Conservation (phyloP, 2,329 filamentous ascomycete genomes). For the Aspergillus floridensis region DNA sequence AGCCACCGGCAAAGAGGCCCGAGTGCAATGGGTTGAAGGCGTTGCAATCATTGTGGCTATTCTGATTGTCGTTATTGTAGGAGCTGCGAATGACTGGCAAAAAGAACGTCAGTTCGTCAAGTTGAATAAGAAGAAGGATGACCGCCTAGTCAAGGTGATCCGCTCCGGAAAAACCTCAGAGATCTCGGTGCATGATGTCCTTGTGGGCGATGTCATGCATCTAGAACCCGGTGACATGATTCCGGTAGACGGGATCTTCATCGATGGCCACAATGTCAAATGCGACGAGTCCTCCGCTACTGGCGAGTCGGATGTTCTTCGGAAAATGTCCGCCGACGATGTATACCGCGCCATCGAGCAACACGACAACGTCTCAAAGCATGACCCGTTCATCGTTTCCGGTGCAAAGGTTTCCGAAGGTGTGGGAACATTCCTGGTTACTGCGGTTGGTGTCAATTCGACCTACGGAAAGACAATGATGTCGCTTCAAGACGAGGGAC, state of each 20-base stretch:
- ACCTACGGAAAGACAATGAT: constrained; percentile 76
- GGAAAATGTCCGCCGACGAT: constrained; percentile 64
- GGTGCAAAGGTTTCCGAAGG: constrained; percentile 76
- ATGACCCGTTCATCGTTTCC: constrained; percentile 78
- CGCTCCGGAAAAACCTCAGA: constrained; percentile 70
- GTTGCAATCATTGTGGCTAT: constrained; percentile 77
- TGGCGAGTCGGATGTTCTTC: constrained; percentile 70
- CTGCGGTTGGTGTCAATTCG: constrained; percentile 69
- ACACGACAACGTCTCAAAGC: constrained; percentile 59
- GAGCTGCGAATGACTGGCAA: constrained; percentile 78
- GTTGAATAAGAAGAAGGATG: constrained; percentile 75
- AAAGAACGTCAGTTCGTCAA: constrained; percentile 79
- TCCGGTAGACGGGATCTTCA: constrained; percentile 69
- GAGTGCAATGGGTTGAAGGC: constrained; percentile 78
- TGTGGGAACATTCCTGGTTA: constrained; percentile 72
- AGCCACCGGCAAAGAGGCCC: constrained; percentile 51
- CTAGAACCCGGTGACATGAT: constrained; percentile 72
- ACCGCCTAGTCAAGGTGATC: constrained; percentile 69
- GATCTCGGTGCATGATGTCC: constrained; percentile 67
- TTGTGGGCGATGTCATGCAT: constrained; percentile 71
- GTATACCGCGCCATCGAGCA: constrained; percentile 63
- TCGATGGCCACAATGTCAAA: constrained; percentile 63
- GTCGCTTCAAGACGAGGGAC: constrained; percentile 71
- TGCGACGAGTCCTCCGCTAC: constrained; percentile 75
- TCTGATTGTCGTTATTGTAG: constrained; percentile 70